Evolutionary conservation across 2,329 filamentous ascomycete genomes (phyloP), one percentile per base, ranked within the genome.

Genomic region (Fusarium sp.): DNA sequence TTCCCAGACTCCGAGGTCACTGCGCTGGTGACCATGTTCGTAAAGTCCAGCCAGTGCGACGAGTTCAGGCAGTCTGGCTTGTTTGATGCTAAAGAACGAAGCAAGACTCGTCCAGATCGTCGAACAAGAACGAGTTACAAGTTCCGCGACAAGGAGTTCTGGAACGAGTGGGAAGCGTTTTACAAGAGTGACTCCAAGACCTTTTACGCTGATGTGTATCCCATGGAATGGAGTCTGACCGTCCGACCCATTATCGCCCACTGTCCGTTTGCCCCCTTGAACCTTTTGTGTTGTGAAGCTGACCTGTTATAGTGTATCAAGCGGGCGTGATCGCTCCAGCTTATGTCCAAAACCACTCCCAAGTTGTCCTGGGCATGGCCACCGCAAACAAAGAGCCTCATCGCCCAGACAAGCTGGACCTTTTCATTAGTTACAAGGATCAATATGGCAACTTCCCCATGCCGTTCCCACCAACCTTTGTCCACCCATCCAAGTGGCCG

Each of bases 361-460:
- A 67, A 30, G 43, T 73, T 12, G 52, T 73, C 21, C 12, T 53
- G 1, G 73, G 73, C 17, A 62, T 72, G 8, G 70, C 51, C 28
- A 67, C 65, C 3, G 70, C 69, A 8, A 65, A 61, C 36, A 66
- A 45, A 0, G 74, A 76, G 42, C 62, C 70, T 28, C 73, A 76
- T 7, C 73, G 74, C 10, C 73, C 74, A 1, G 56, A 49, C 14
- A 65, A 67, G 36, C 49, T 71, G 7, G 73, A 76, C 11, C 43
- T 76, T 6, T 76, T 75, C 45, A 73, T 75, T 56, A 68, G 54
- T 49, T 76, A 76, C 24, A 62, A 74, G 10, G 71, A 75, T n/a
- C 55, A 28, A 4, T 56, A 67, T 20, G 62, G 60, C 28, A 57
- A 60, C 20, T 73, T 69, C 34, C 48, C 40, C 1, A 24, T 34